Percentiles rank a stretch among this genome's conserved stretches.
Conservation (phyloP, 1,284 basidiomycete genomes). For the Golubevia sp. region DNA sequence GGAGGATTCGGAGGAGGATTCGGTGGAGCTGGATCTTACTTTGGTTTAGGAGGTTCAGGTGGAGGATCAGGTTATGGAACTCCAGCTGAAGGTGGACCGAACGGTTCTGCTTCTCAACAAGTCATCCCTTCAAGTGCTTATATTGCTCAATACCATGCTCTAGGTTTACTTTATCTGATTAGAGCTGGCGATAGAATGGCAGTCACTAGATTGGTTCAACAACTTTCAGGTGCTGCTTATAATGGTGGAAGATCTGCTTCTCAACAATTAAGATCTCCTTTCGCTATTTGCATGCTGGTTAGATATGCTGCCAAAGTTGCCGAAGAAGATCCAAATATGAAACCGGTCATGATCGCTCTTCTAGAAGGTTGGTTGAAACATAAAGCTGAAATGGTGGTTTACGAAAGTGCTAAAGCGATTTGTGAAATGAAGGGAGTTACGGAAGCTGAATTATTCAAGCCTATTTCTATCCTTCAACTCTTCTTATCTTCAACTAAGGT, state of each 20-base stretch:
- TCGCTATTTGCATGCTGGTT: slow-evolving; percentile 99
- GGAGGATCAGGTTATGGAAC: slow-evolving; percentile 7
- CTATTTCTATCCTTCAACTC: slow-evolving; percentile 68
- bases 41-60: slow-evolving; percentile 29
- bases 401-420: slow-evolving; percentile 94
- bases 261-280: slow-evolving; percentile 78
- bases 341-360: slow-evolving; percentile 77
- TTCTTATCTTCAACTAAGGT: slow-evolving; percentile 57
- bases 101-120: too few relatives aligned
- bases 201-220: slow-evolving; percentile 98
- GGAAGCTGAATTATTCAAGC: slow-evolving; percentile 76
- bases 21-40: slow-evolving; percentile 64
- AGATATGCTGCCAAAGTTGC: slow-evolving; percentile 96
- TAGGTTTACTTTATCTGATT: slow-evolving; percentile 91
- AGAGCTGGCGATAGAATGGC: slow-evolving; percentile 98
- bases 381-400: slow-evolving; percentile 99
- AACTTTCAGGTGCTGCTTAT: slow-evolving; percentile 63
- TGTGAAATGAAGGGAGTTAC: slow-evolving; percentile 90
- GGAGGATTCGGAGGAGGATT: slow-evolving; percentile 50
- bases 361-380: slow-evolving; percentile 94
- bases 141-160: slow-evolving; percentile 95
- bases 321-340: slow-evolving; percentile 83
- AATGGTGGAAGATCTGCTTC: slow-evolving; percentile 75
- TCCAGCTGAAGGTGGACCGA: not conserved
- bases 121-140: slow-evolving; percentile 61